Evolutionary conservation across 2,329 filamentous ascomycete genomes (phyloP).

Genomic region (Xylaria sp.): DNA sequence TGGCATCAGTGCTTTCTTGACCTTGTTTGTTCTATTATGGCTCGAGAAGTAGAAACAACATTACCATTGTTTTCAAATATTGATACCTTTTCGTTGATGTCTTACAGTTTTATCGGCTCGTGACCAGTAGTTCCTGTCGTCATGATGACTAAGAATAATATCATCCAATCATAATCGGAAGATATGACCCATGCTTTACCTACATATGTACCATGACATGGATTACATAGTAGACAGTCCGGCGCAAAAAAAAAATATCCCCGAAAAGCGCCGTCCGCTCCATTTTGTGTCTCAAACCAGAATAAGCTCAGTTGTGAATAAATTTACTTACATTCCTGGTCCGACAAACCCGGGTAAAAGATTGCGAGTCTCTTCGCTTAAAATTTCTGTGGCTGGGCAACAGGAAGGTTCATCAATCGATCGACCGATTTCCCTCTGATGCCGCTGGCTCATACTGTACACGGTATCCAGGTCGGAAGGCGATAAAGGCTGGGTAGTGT

Average conservation of each 20-base stretch:
- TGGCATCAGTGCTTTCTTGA: slow-evolving; percentile 12
- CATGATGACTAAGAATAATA: slow-evolving; percentile 1
- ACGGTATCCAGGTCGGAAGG: not conserved
- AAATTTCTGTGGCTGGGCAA: slow-evolving; percentile 3
- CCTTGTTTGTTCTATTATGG: slow-evolving; percentile 13
- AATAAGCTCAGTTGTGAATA: not conserved
- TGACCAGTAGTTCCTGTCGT: not conserved
- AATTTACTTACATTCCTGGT: not conserved
- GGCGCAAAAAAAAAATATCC: not conserved
- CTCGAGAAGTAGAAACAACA: not conserved
- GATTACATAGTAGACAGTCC: not conserved
- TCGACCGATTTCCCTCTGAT: not conserved
- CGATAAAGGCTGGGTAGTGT: not conserved
- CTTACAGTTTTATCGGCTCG: not conserved
- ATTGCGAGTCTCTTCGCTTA: not conserved
- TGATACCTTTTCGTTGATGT: not conserved
- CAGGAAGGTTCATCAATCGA: not conserved
- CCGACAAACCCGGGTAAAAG: not conserved
- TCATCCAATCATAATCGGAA: not conserved
- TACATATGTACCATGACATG: not conserved
- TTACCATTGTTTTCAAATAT: slow-evolving; percentile 4
- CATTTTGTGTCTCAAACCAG: not conserved
- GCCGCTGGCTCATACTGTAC: not conserved
- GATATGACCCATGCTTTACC: not conserved
- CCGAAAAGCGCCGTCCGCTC: not conserved